Conservation (phyloP, 2,329 filamentous ascomycete genomes). For the Colletotrichum tabaci region DNA sequence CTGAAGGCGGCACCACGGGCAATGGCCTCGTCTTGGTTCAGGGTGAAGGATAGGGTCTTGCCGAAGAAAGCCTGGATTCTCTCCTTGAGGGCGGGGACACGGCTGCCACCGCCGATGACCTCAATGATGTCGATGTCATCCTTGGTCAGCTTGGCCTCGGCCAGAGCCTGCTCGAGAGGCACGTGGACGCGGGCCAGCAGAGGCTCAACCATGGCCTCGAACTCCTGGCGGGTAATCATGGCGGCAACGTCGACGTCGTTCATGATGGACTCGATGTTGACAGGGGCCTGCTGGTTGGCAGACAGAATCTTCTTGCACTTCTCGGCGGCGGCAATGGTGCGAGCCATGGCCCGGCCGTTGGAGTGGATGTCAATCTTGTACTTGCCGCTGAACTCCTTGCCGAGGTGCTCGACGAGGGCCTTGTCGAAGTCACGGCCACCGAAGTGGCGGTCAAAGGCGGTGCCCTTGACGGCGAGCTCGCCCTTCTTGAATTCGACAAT, state of each 20-base stretch:
- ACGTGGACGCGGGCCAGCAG: conserved; percentile 80
- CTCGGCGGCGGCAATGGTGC: conserved; percentile 90
- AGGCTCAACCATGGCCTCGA: conserved; percentile 91
- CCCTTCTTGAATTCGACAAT: conserved; percentile 98
- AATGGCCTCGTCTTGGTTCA: conserved; percentile 98
- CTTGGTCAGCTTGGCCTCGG: conserved; percentile 90
- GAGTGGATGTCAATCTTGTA: conserved; percentile 96
- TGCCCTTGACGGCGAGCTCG: conserved; percentile 93
- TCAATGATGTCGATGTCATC: conserved; percentile 96
- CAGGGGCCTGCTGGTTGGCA: conserved; percentile 90
- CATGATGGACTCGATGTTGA: conserved; percentile 99
- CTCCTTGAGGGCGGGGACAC: conserved; percentile 94
- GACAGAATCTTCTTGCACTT: conserved; percentile 99
- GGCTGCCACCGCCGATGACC: conserved; percentile 94
- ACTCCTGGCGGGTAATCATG: conserved; percentile 93
- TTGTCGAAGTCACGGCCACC: conserved; percentile 98
- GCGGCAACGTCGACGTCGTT: conserved; percentile 93
- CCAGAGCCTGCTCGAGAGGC: conserved; percentile 91
- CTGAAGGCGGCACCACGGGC: conserved; percentile 96
- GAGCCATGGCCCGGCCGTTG: conserved; percentile 90
- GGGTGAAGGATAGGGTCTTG: conserved; percentile 93
- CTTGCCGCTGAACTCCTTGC: conserved; percentile 96
- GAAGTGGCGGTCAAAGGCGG: conserved; percentile 94
- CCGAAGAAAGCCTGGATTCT: conserved; percentile 91
- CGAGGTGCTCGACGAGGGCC: conserved; percentile 94